Evolutionary conservation across 106 monocot species (phyloP), one percentile per base, ranked within the genome.

Genomic region (Xerophyta viscosa): DNA sequence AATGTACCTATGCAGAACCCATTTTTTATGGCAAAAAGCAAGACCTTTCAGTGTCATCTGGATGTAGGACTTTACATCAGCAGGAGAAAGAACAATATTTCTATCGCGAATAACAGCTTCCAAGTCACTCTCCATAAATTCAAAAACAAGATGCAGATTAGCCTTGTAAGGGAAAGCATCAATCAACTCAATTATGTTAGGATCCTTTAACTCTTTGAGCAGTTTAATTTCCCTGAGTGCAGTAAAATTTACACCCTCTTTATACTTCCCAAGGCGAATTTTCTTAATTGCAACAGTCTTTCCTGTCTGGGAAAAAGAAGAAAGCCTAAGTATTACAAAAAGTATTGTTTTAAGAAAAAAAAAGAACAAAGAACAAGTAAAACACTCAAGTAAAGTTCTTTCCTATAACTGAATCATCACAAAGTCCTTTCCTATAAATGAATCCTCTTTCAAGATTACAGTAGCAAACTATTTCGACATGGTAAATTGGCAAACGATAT

Each of bases 1-100:
- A 29, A 48, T 45, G 3, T 76, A 87, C 92, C 92, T 83, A 74
- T 93, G 92, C n/a, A 93, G 24, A 6, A 93, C 87, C 92, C 92
- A 79, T 65, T 93, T 93, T 54, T 80, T 93, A 53, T 93, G 92
- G 61, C 87, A 87, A 61, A 65, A 63, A 42, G 83, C 87, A 31
- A 93, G 73, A 58, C 83, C 92, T 66, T 80, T 83, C 42, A 93
- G 46, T n/a, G 87, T 87, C 92, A 93, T 93, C 66, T 93, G 92
- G 39, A 93, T 31, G 62, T 80, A 93, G 0, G 92, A 93, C 52
- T 93, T 93, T 51, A 72, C 72, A 57, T 93, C 92, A 68, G 83
- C 77, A n/a, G 87, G 92, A 37, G 92, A 93, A 29, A 93, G 77
- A 24, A 93, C 80, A 64, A 82, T 83, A 66, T 93, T 93, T 44